These are phyloP conservation scores for Schizopora paradoxa DNA, from an alignment of 1,284 basidiomycete species.

Conservation along the genomic window DNA sequence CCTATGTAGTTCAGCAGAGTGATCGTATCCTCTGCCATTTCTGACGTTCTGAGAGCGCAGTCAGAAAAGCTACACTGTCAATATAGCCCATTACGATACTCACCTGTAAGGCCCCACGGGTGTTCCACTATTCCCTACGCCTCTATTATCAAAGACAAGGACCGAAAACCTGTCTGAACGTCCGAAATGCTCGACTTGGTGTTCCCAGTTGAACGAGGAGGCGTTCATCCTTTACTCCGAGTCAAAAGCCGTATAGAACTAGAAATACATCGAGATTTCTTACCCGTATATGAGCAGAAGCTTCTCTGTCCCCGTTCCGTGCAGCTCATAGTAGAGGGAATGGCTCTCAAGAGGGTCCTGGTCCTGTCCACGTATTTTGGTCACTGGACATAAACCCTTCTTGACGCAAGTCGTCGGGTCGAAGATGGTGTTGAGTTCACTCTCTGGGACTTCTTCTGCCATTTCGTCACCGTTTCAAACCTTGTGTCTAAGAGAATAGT, in stretches of 20 bases:
- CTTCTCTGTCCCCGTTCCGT: constrained; percentile 60
- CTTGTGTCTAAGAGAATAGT: no score
- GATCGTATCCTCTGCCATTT: constrained; percentile 75
- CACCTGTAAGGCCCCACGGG: constrained; percentile 67
- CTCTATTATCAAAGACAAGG: constrained; percentile 85
- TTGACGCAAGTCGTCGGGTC: constrained; percentile 52
- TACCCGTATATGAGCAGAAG: constrained; percentile 71
- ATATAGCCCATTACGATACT: constrained; percentile 16
- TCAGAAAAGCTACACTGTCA: not conserved
- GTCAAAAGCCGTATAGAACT: not conserved
- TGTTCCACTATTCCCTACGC: constrained; percentile 72
- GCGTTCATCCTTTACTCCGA: constrained; percentile 49
- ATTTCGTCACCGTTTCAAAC: not conserved
- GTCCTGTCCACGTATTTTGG: constrained; percentile 44
- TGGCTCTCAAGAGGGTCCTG: constrained; percentile 51
- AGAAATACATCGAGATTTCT: constrained; percentile 11
- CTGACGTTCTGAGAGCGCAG: constrained; percentile 49
- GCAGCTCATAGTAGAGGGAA: constrained; percentile 72
- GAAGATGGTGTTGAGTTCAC: constrained; percentile 39
- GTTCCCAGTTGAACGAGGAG: constrained; percentile 57
- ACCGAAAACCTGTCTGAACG: constrained; percentile 47
- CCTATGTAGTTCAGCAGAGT: constrained; percentile 66
- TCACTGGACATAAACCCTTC: constrained; percentile 71
- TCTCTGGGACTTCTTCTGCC: constrained; percentile 3
- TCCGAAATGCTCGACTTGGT: constrained; percentile 56